A percentile compares a stretch with the other conserved stretches of the same genome.
phyloP scores from a whole-genome alignment of 345 rosid species.

The Salix koriyanagi region DNA sequence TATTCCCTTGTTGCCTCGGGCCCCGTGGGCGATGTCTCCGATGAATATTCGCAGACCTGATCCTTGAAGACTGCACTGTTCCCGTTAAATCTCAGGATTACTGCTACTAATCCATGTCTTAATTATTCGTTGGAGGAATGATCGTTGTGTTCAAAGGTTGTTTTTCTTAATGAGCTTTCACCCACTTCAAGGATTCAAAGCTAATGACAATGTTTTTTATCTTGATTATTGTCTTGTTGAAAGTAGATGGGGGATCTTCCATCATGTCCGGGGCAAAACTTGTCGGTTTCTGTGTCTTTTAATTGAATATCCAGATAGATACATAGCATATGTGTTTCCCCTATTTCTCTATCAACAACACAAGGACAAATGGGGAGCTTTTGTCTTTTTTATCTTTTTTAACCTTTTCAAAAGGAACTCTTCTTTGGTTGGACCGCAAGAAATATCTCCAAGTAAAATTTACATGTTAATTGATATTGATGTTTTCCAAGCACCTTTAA shows the following conservation, averaged over 20 bases:
- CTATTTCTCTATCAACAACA: slow-evolving; percentile 11
- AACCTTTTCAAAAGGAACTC: not conserved
- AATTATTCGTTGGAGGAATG: not conserved
- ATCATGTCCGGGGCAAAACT: slow-evolving; percentile 29
- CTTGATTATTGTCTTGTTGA: slow-evolving; percentile 15
- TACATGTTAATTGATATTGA: too few species aligned
- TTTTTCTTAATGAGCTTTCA: not conserved
- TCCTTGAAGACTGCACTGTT: not conserved
- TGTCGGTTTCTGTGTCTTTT: slow-evolving; percentile 36
- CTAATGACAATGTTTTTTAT: not conserved
- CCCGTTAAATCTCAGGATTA: not conserved
- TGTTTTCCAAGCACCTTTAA: too few species aligned
- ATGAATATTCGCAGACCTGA: not conserved
- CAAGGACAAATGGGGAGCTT: slow-evolving; percentile 17
- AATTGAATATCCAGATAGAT: slow-evolving; percentile 13
- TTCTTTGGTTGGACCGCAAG: too few species aligned
- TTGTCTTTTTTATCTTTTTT: slow-evolving; percentile 21
- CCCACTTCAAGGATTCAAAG: not conserved
- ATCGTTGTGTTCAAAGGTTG: not conserved
- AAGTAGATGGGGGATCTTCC: slow-evolving; percentile 19
- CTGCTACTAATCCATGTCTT: not conserved
- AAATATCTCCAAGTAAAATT: too few species aligned
- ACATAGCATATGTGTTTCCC: not conserved
- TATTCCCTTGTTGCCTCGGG: not conserved
- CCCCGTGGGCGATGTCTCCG: not conserved